Conservation (phyloP, 106 monocot species). For the Dendrobium officinale region DNA sequence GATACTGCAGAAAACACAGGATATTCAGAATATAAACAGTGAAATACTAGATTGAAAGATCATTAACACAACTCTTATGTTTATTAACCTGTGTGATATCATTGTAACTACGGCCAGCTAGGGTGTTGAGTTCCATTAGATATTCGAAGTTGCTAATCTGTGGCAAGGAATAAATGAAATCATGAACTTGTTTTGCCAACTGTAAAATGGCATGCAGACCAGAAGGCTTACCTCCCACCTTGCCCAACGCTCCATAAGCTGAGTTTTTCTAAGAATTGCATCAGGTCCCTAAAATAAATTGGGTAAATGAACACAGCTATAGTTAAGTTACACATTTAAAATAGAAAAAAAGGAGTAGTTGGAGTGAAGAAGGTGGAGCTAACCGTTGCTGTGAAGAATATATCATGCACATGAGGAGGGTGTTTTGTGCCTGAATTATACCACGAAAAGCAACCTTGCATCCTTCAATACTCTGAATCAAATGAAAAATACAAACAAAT, state of each 20-base stretch:
- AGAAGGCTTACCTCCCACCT: conserved; percentile 87
- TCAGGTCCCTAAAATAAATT: conserved; percentile 66
- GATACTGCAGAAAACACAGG: conserved; percentile 63
- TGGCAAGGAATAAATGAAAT: conserved; percentile 7
- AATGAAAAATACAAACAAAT: neutral
- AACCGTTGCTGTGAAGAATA: conserved; percentile 85
- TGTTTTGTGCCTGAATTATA: conserved; percentile 70
- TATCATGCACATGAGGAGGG: conserved; percentile 82
- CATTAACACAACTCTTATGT: neutral
- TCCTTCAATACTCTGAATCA: conserved; percentile 70
- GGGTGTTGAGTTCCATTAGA: conserved; percentile 93
- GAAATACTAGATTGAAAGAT: neutral
- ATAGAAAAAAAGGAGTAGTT: neutral
- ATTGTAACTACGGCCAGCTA: conserved; percentile 97
- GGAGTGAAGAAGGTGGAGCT: neutral
- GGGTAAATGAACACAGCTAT: conserved; percentile 1
- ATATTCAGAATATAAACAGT: neutral
- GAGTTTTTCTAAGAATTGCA: conserved; percentile 78
- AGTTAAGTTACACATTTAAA: conserved; percentile 1
- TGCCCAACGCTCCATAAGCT: conserved; percentile 96
- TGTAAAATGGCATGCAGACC: neutral
- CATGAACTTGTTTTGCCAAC: neutral
- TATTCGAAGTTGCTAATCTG: conserved; percentile 99
- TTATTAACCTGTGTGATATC: conserved; percentile 89
- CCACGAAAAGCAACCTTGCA: conserved; percentile 79